Evolutionary conservation across 441 rosid genomes (phyloP).

Genomic region (Mallotus japonicus): DNA sequence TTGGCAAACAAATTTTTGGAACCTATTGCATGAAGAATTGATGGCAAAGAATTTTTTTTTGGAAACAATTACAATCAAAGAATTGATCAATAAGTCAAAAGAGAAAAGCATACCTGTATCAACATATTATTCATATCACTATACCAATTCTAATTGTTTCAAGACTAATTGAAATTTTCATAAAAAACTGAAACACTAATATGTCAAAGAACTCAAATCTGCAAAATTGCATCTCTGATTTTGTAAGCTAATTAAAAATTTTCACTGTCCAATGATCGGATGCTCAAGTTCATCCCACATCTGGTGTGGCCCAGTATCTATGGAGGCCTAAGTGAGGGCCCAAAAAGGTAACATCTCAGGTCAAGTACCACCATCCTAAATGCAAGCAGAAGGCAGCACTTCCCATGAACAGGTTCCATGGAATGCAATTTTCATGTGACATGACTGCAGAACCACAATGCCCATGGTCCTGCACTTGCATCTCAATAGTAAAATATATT

Average conservation of each 20-base stretch:
- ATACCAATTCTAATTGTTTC: neutral
- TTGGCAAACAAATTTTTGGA: neutral
- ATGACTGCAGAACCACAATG: neutral
- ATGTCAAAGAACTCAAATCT: neutral
- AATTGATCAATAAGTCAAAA: neutral
- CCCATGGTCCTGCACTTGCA: neutral
- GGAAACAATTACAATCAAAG: neutral
- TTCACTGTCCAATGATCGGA: neutral
- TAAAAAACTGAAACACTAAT: neutral
- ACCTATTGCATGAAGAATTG: neutral
- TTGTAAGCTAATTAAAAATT: constrained; percentile 7
- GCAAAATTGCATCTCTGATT: neutral
- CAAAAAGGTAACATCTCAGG: neutral
- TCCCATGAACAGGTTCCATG: neutral
- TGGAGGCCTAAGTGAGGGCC: neutral
- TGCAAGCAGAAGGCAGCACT: neutral
- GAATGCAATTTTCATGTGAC: neutral
- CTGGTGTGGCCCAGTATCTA: neutral
- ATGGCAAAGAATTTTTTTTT: neutral
- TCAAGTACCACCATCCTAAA: neutral
- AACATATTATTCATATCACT: neutral
- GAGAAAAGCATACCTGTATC: neutral
- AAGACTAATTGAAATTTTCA: neutral
- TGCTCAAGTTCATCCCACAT: neutral
- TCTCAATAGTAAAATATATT: neutral